Conservation (phyloP, 176 grass and related monocot genomes). For the Panicum miliaceum region DNA sequence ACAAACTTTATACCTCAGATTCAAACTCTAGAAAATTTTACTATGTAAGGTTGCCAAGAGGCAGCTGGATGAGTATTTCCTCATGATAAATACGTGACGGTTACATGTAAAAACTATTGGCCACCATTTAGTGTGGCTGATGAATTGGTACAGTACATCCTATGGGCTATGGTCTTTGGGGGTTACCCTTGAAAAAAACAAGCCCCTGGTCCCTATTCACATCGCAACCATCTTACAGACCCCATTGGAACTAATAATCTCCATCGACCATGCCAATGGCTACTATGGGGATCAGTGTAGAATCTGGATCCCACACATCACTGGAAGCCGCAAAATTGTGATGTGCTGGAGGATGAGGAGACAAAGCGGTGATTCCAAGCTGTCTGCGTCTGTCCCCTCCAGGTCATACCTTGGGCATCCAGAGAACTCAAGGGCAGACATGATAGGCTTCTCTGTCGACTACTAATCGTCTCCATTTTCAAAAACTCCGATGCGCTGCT, state of each 20-base stretch:
- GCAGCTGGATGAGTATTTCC: not conserved
- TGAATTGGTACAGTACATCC: not conserved
- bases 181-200: not conserved
- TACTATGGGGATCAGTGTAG: not conserved
- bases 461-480: constrained; percentile 35
- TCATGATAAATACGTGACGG: not conserved
- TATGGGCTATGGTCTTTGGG: not conserved
- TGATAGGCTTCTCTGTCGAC: constrained; percentile 22
- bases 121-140: not conserved
- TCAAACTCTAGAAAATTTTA: not conserved
- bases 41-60: not conserved
- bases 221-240: not conserved
- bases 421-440: not conserved
- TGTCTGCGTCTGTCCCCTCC: not conserved
- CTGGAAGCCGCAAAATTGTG: not conserved
- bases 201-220: not conserved
- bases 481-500: constrained; percentile 58
- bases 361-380: not conserved
- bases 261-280: not conserved
- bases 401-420: constrained; percentile 1
- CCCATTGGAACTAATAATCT: not conserved
- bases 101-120: not conserved
- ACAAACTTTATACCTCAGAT: not conserved
- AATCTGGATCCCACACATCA: not conserved
- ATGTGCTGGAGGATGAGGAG: not conserved